Percentiles rank a stretch among this genome's conserved stretches.
These are phyloP conservation scores for Cenchrus purpureus DNA, from an alignment of 176 grass and related monocot species.

Conservation along the genomic window DNA sequence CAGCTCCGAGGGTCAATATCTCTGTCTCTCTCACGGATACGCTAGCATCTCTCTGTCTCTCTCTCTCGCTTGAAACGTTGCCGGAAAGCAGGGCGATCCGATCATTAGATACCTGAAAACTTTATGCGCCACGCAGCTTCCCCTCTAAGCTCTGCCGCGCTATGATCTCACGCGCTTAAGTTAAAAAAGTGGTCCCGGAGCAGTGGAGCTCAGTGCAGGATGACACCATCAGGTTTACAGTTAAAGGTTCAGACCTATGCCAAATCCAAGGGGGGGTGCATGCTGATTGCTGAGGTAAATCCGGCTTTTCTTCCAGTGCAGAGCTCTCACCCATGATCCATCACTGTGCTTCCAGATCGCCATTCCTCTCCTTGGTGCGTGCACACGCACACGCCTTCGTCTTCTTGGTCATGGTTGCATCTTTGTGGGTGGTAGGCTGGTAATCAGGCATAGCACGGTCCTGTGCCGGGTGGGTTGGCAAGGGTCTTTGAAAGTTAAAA, in stretches of 20 bases:
- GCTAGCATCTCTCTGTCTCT: not conserved
- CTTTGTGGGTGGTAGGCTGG: not conserved
- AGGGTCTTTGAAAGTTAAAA: not conserved
- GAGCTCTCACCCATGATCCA: too few relatives aligned
- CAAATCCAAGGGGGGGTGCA: not conserved
- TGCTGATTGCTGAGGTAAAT: constrained; percentile 34
- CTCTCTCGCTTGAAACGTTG: constrained; percentile 24
- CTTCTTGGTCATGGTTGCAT: not conserved
- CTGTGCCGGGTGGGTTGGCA: constrained; percentile 12
- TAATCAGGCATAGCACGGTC: not conserved
- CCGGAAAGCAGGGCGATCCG: constrained; percentile 1
- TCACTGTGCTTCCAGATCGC: not conserved
- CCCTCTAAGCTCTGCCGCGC: not conserved
- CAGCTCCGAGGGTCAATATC: constrained; percentile 1
- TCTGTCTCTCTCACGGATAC: not conserved
- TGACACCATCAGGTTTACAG: constrained; percentile 33
- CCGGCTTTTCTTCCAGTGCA: not conserved
- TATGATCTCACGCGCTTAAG: not conserved
- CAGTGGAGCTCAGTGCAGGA: constrained; percentile 46
- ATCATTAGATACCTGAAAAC: constrained; percentile 30
- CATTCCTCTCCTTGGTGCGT: constrained; percentile 5
- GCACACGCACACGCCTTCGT: not conserved
- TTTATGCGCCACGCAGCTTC: constrained; percentile 9
- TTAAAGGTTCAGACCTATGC: not conserved
- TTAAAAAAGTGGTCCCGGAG: constrained; percentile 7